A percentile compares a stretch with the other conserved stretches of the same genome.
These are phyloP conservation scores for Suillus fuscotomentosus DNA, from an alignment of 768 basidiomycete species.

Conservation along the genomic window DNA sequence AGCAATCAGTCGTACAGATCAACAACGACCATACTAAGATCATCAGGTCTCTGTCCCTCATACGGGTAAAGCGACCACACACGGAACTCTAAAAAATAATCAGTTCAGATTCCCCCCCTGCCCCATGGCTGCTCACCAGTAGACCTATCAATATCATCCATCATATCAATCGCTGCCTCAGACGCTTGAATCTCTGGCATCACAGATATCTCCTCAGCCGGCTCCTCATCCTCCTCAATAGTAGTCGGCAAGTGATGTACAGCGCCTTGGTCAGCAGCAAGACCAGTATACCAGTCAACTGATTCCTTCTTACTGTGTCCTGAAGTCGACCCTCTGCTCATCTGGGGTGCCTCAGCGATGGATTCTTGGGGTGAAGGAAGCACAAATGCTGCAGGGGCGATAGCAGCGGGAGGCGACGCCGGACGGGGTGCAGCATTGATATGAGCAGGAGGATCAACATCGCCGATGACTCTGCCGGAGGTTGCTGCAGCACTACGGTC, in stretches of 20 bases:
- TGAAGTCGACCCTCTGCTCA: conserved; percentile 16
- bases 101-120: background rate
- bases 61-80: conserved; percentile 84
- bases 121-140: conserved; percentile 42
- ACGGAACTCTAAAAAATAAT: conserved; percentile 54
- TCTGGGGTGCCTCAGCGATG: conserved; percentile 12
- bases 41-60: conserved; percentile 83
- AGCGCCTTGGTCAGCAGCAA: conserved; percentile 69
- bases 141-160: conserved; percentile 72
- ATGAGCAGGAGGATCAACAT: conserved; percentile 66
- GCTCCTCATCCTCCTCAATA: conserved; percentile 62
- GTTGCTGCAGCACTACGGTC: conserved; percentile 74
- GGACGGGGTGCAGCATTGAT: conserved; percentile 50
- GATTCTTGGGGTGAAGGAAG: conserved; percentile 22
- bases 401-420: conserved; percentile 36
- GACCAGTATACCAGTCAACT: conserved; percentile 88
- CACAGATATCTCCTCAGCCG: conserved; percentile 28
- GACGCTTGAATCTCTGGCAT: conserved; percentile 62
- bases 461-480: conserved; percentile 79
- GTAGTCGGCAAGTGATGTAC: conserved; percentile 48
- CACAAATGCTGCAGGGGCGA: background rate
- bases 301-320: conserved; percentile 62
- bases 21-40: conserved; percentile 58
- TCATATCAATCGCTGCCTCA: conserved; percentile 44
- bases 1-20: background rate